These are phyloP conservation scores for Lathyrus oleraceus DNA, from an alignment of 306 rosid genomes.

Conservation along the genomic window DNA sequence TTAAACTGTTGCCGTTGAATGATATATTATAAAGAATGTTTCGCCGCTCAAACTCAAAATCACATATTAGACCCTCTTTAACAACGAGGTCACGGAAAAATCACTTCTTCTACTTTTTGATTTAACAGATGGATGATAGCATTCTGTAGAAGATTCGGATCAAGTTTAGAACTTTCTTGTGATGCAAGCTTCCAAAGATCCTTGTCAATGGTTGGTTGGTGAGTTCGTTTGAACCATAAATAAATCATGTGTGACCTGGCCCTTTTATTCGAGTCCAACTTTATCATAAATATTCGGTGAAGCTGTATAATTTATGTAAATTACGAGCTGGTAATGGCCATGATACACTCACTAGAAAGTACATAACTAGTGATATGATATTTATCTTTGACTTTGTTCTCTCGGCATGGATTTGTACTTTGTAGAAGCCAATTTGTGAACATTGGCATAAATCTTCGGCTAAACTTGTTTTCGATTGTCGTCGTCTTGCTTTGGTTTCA, in stretches of 20 bases:
- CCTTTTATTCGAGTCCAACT: conserved; percentile 17
- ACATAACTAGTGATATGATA: conserved; percentile 19
- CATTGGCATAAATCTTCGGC: not conserved
- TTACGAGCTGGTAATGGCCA: conserved; percentile 29
- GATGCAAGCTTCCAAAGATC: conserved; percentile 30
- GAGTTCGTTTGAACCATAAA: conserved; percentile 8
- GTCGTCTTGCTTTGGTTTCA: not conserved
- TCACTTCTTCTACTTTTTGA: not conserved
- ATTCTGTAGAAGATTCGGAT: conserved; percentile 22
- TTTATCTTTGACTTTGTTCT: conserved; percentile 19
- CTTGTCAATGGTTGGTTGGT: conserved; percentile 27
- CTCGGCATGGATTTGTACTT: not conserved
- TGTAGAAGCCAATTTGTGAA: not conserved
- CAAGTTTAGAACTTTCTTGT: conserved; percentile 27
- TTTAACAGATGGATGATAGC: conserved; percentile 34
- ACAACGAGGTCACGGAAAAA: too few species aligned
- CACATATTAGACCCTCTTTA: too few species aligned
- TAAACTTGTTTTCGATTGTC: not conserved
- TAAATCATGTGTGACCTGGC: conserved; percentile 26
- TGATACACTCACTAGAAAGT: conserved; percentile 19
- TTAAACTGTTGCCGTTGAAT: too few species aligned
- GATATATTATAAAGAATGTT: too few species aligned
- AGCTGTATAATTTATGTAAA: conserved; percentile 13
- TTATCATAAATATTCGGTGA: conserved; percentile 15
- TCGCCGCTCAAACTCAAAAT: too few species aligned